Base-by-base conservation (phyloP, 352 stramenopile genomes). In the Albugo candida region DNA sequence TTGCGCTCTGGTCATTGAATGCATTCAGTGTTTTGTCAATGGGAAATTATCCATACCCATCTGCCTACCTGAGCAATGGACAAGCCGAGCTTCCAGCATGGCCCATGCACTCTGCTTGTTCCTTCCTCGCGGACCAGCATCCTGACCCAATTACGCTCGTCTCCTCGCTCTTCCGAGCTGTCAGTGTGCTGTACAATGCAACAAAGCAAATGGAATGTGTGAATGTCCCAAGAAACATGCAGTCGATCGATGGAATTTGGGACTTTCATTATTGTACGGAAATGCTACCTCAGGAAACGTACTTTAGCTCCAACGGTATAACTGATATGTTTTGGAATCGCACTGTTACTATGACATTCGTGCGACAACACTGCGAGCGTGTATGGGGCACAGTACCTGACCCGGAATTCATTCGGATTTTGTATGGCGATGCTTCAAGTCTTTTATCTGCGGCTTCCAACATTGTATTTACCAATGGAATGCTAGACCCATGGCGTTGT, bases 391-490 rank as follows among this genome's bases (percentile, higher is more conserved):
- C 67, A 20, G 80, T 64, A 10, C 81, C 81, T 0, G 63, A 87
- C 35, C 68, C 74, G n/a, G 45, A 81, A 39, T 82, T 67, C 54
- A 84, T 87, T 44, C 74, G 73, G 36, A 63, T 78, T 27, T 72
- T 59, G 45, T 93, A 88, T 49, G 81, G 81, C 21, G 77, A 86
- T 42, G 56, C 53, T 14, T 3, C 3, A 10, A 31, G 3, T 3
- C 43, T 62, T 36, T 48, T 92, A 24, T 57, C 63, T 1, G 64
- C 53, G 6, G 69, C 67, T 18, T 95, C 84, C 27, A 97, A 97
- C 51, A 96, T 97, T 48, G 78, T 97, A 13, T 96, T 97, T 47
- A 95, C 81, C 46, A 96, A 97, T 59, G 92, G 92, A 13, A 58
- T 89, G 13, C 58, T 95, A 5, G 92, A 97, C 52, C 92, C 92